phyloP scores from a whole-genome alignment of 2,329 filamentous ascomycete species.

The Alternaria novae-zelandiae region DNA sequence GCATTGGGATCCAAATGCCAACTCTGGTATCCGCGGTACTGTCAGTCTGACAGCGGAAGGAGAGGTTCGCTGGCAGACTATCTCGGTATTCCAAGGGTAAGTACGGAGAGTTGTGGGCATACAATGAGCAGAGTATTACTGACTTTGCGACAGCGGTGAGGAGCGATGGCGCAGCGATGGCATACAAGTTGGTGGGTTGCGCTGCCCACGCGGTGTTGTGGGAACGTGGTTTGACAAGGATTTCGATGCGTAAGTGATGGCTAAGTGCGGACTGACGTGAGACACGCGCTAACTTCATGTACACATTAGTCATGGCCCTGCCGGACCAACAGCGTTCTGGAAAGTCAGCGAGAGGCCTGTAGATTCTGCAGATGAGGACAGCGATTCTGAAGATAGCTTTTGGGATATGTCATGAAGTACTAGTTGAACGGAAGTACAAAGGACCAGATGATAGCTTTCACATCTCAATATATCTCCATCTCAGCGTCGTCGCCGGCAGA shows the following conservation, averaged over 20 bases:
- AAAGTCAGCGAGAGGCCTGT: constrained; percentile 64
- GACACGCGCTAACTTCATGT: rapidly evolving
- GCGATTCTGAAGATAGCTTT: neutral
- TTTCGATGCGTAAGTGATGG: constrained; percentile 56
- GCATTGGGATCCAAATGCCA: constrained; percentile 71
- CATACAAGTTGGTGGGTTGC: constrained; percentile 73
- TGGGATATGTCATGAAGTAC: neutral
- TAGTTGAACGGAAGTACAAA: neutral
- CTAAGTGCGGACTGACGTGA: rapidly evolving
- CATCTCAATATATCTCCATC: constrained; percentile 32
- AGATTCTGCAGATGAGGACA: constrained; percentile 12
- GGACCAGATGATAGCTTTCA: neutral
- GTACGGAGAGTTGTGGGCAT: constrained; percentile 2
- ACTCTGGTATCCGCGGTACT: constrained; percentile 68
- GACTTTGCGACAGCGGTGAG: constrained; percentile 58
- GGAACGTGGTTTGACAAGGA: constrained; percentile 82
- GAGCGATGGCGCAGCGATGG: constrained; percentile 80
- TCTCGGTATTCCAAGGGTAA: constrained; percentile 65
- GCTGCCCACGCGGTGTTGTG: constrained; percentile 70
- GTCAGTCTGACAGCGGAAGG: constrained; percentile 72
- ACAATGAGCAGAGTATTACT: constrained; percentile 22
- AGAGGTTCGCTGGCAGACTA: constrained; percentile 76
- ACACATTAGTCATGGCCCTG: constrained; percentile 64
- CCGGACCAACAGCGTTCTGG: constrained; percentile 79
- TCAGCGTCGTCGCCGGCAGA: constrained; percentile 8